Evolutionary conservation across 2,329 filamentous ascomycete genomes (phyloP).

Genomic region (Aspergillus sp.): DNA sequence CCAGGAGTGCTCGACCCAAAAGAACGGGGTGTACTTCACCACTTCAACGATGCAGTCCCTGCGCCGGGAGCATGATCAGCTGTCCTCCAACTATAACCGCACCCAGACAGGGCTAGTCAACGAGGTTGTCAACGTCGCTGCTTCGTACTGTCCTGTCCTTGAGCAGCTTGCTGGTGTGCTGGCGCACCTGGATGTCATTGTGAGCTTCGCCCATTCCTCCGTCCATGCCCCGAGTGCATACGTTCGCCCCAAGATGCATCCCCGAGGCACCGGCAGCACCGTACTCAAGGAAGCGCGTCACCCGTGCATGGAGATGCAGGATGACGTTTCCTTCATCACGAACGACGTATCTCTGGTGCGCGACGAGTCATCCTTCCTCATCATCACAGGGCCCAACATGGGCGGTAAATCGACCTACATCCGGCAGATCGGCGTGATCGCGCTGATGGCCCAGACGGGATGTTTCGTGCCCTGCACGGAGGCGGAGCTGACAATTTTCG

Average conservation of each 20-base stretch:
- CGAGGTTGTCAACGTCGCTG: conserved; percentile 86
- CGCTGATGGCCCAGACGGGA: conserved; percentile 91
- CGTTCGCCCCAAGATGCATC: conserved; percentile 80
- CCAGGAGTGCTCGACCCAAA: conserved; percentile 93
- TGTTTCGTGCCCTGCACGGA: conserved; percentile 89
- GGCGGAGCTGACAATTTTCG: conserved; percentile 90
- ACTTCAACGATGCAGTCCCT: conserved; percentile 70
- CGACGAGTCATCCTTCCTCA: conserved; percentile 75
- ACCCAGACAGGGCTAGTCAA: conserved; percentile 84
- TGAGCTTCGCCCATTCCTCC: conserved; percentile 85
- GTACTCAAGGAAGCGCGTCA: conserved; percentile 88
- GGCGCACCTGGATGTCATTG: conserved; percentile 88
- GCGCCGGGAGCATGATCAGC: conserved; percentile 84
- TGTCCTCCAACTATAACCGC: conserved; percentile 88
- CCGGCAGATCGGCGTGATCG: conserved; percentile 91
- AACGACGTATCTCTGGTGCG: conserved; percentile 82
- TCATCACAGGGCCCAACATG: conserved; percentile 98
- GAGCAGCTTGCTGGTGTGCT: conserved; percentile 82
- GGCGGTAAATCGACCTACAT: conserved; percentile 98
- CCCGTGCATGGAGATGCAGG: conserved; percentile 97
- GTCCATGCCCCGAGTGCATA: conserved; percentile 90
- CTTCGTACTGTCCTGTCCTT: conserved; percentile 87
- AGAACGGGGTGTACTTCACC: conserved; percentile 98
- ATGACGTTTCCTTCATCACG: conserved; percentile 96
- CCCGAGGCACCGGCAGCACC: conserved; percentile 78